Conservation (phyloP, 2,329 filamentous ascomycete species). For the Zymoseptoria brevis region DNA sequence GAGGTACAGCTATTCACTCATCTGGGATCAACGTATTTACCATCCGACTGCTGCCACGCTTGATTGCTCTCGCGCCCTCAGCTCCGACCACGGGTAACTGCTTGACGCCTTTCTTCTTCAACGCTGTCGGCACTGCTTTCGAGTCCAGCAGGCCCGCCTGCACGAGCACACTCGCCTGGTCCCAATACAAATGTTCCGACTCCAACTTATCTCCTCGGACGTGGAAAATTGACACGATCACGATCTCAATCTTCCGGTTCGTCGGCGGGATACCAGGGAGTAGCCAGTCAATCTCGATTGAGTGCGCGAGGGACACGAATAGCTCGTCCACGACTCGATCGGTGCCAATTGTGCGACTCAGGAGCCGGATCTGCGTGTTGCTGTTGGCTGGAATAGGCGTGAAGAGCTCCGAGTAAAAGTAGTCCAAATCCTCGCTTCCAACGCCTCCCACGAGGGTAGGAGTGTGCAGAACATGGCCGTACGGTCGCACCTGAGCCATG, state of each 20-base stretch:
- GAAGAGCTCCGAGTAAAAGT: slow-evolving; percentile 53
- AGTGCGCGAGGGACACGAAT: slow-evolving; percentile 50
- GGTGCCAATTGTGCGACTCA: slow-evolving; percentile 50
- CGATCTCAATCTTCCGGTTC: slow-evolving; percentile 46
- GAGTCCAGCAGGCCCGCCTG: slow-evolving; percentile 48
- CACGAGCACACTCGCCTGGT: slow-evolving; percentile 53
- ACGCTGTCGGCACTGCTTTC: slow-evolving; percentile 43
- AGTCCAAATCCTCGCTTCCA: slow-evolving; percentile 34
- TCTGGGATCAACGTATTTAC: slow-evolving; percentile 41
- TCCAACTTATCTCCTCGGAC: slow-evolving; percentile 47
- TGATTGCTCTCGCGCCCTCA: slow-evolving; percentile 41
- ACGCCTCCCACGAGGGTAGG: slow-evolving; percentile 41
- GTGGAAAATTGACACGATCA: slow-evolving; percentile 50
- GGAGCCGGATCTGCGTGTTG: slow-evolving; percentile 42
- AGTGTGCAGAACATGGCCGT: slow-evolving; percentile 36
- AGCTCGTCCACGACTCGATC: slow-evolving; percentile 57
- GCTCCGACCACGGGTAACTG: slow-evolving; percentile 40
- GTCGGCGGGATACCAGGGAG: slow-evolving; percentile 51
- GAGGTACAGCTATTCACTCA: not conserved
- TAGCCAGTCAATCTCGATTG: slow-evolving; percentile 50
- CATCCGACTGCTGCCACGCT: slow-evolving; percentile 35
- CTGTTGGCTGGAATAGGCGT: slow-evolving; percentile 44
- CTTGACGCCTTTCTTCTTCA: slow-evolving; percentile 39
- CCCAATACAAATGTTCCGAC: slow-evolving; percentile 55
- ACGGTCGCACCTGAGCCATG: slow-evolving; percentile 31